A percentile compares a stretch with the other conserved stretches of the same genome.
Conservation (phyloP, 768 basidiomycete species). For the Tephrocybe sp. region DNA sequence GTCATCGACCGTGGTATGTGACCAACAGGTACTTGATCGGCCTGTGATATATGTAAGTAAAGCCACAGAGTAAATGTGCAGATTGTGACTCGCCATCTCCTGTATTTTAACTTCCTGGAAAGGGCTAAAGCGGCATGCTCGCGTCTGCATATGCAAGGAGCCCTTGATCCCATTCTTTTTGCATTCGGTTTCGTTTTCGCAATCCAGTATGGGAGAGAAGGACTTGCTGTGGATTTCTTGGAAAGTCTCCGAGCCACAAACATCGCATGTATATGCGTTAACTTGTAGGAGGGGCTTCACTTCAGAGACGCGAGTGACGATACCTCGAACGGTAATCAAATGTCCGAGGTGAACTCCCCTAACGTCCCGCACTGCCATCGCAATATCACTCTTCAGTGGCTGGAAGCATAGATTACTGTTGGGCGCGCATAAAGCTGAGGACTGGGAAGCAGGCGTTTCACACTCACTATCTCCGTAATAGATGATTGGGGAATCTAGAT, state of each 20-base stretch:
- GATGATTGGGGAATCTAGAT: constrained; percentile 84
- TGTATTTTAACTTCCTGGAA: constrained; percentile 99
- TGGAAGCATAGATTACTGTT: constrained; percentile 91
- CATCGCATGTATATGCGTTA: constrained; percentile 97
- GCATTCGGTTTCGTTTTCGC: constrained; percentile 85
- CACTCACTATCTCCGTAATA: constrained; percentile 95
- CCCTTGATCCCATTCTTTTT: constrained; percentile 85
- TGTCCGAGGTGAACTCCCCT: constrained; percentile 84
- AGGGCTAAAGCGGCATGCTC: constrained; percentile 94
- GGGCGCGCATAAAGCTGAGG: too few relatives aligned
- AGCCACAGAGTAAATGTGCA: neutral
- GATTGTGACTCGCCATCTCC: constrained; percentile 73
- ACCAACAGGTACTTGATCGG: constrained; percentile 98
- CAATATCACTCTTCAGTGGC: constrained; percentile 72
- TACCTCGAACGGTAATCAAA: constrained; percentile 94
- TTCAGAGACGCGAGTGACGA: constrained; percentile 97
- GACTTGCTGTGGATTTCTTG: constrained; percentile 93
- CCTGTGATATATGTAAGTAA: constrained; percentile 48
- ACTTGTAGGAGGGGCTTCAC: constrained; percentile 97
- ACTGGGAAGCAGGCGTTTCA: too few relatives aligned
- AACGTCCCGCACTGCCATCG: constrained; percentile 91
- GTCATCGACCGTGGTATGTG: constrained; percentile 99
- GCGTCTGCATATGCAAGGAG: constrained; percentile 96
- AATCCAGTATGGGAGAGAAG: constrained; percentile 87
- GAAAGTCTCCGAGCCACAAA: constrained; percentile 98